phyloP scores from a whole-genome alignment of 1,284 basidiomycete species.

The Grifola frondosa region DNA sequence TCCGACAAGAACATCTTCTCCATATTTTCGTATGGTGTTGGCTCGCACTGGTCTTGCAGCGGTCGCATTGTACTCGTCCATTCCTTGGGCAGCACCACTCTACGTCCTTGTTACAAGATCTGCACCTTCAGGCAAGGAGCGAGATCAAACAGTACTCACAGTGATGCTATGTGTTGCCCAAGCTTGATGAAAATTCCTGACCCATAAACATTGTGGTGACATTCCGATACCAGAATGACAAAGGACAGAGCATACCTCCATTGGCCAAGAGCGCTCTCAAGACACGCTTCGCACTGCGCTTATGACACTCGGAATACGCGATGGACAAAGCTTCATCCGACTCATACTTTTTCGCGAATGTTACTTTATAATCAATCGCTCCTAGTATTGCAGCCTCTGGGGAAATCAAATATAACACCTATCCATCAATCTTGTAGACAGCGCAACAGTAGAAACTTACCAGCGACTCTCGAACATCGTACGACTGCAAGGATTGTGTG shows the following conservation, averaged over 20 bases:
- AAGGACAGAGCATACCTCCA: constrained; percentile 55
- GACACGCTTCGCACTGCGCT: constrained; percentile 75
- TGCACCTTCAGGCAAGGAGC: constrained; percentile 27
- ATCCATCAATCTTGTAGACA: background rate
- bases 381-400: constrained; percentile 61
- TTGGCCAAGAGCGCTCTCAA: constrained; percentile 82
- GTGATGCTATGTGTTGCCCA: constrained; percentile 84
- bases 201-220: background rate
- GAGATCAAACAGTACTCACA: constrained; percentile 38
- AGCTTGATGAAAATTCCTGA: constrained; percentile 91
- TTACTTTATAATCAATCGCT: constrained; percentile 84
- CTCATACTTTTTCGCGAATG: constrained; percentile 60
- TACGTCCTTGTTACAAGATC: constrained; percentile 26
- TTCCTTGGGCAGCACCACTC: constrained; percentile 77
- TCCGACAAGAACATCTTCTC: constrained; percentile 72
- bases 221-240: background rate
- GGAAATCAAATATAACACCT: constrained; percentile 1
- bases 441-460: constrained; percentile 36
- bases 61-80: constrained; percentile 69
- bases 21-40: constrained; percentile 71
- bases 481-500: constrained; percentile 62
- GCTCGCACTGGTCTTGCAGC: constrained; percentile 84
- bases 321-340: constrained; percentile 54
- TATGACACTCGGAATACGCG: constrained; percentile 78
- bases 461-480: constrained; percentile 73